Base-by-base conservation (phyloP, 805 yeast genomes). In the Candida adriatica region DNA sequence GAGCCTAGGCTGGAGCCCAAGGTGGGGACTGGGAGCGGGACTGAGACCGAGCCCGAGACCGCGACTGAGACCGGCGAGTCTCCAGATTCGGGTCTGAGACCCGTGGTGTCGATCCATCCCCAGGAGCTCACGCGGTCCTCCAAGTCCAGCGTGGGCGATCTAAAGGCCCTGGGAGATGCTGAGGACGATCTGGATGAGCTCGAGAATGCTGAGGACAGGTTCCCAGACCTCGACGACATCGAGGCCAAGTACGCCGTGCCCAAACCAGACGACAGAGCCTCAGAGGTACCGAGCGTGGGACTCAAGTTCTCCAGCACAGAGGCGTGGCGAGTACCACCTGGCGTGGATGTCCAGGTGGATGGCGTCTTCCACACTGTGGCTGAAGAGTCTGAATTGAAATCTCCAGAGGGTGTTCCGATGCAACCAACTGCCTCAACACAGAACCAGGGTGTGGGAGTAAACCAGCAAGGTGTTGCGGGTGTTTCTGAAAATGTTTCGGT, bases 191-290 rank as follows among this genome's bases (percentile, higher is more conserved):
- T 30, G 5, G 32, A 13, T 11, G 43, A 33, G 11, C 33, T 68
- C 18, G 67, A 58, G 6, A 53, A 67, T 20, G 70, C 66, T 2
- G 78, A 70, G 43, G 67, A 67, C 35, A 53, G 78, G 29, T 74
- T 63, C 42, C 80, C 75, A 1, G 62, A 70, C 3, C 44, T 68
- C n/a, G 70, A 66, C 16, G 61, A 55, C 10, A 37, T 50, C 4
- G 50, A 48, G 15, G 34, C 33, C 1, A 20, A 31, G 4, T n/a
- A n/a, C n/a, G n/a, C n/a, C n/a, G n/a, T n/a, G n/a, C n/a, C n/a
- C n/a, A n/a, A n/a, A n/a, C n/a, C n/a, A n/a, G 22, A 19, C 22
- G 22, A 19, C 11, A 19, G 22, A 19, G 22, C 22, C 11, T 11
- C 8, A 8, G 22, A 19, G 22, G 22, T 19, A 8, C 22, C 22